Base-by-base conservation (phyloP, 495 filamentous ascomycete species). In the Hyaloscypha variabilis region DNA sequence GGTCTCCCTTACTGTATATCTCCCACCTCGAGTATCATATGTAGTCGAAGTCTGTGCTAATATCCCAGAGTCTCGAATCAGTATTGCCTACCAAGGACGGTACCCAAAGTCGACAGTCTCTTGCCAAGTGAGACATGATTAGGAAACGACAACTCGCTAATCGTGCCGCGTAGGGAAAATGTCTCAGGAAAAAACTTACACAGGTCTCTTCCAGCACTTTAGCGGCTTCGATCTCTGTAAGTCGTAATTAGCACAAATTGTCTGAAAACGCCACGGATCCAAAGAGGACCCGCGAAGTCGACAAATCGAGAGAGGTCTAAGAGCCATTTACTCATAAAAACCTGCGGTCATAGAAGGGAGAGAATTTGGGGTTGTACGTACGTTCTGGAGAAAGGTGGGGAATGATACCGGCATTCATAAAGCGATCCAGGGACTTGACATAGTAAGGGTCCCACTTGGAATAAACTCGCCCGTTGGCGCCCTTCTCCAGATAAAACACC, bases 371-470 rank as follows among this genome's bases (percentile, higher is more conserved):
- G 13, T 13, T 17, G 39, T 17, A 46, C 39, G 19, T 46, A 46
- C 39, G 91, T 55, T 81, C 86, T 0, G 75, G 73, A 17, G 84
- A 87, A 28, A 94, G 78, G 1, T 86, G 81, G 24, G 91, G 91
- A 58, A 94, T 87, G 28, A 90, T 69, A 2, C 88, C 90, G 19
- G 71, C 67, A 68, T 88, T 82, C 24, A 83, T 87, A 77, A 93
- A 93, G 28, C 91, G 81, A 21, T 71, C 77, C 26, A 94, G 75
- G 17, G 85, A 89, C 66, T 83, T 83, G 46, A 94, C 87, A 75
- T 87, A 93, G 77, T 93, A 92, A 8, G 91, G 91, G 69, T 94
- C 91, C 86, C 87, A 93, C 79, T 88, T 91, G 72, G 70, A 77
- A 69, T 83, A 83, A 8, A 87, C 71, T 10, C 82, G 66, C 3